phyloP scores from a whole-genome alignment of 208 protist species.

The Porcisia hertigi region DNA sequence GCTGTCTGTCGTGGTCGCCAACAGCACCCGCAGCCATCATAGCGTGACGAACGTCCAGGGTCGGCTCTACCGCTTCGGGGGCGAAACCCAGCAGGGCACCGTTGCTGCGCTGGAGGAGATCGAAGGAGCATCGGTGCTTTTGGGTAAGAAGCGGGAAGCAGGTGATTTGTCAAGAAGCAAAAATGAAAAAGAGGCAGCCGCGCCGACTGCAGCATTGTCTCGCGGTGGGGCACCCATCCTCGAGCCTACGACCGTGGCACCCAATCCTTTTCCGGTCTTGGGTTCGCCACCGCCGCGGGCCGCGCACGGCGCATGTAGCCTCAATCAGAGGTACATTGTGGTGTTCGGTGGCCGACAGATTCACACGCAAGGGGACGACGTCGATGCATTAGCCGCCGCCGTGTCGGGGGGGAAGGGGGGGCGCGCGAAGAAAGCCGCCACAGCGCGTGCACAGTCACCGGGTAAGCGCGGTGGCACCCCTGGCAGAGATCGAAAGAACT shows the following conservation, averaged over 20 bases:
- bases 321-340: constrained; percentile 68
- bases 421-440: constrained; percentile 21
- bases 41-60: constrained; percentile 37
- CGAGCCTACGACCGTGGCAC: background rate
- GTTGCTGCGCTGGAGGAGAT: constrained; percentile 39
- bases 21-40: constrained; percentile 40
- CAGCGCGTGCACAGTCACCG: constrained; percentile 7
- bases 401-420: constrained; percentile 11
- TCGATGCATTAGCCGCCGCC: background rate
- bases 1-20: background rate
- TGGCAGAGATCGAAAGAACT: constrained; percentile 2
- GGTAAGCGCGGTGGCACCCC: constrained; percentile 15
- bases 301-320: constrained; percentile 55
- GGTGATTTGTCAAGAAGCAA: background rate
- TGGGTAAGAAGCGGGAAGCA: background rate
- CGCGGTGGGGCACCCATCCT: background rate
- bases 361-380: constrained; percentile 15
- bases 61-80: constrained; percentile 64
- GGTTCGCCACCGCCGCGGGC: constrained; percentile 41
- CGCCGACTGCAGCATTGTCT: background rate
- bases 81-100: constrained; percentile 42
- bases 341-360: constrained; percentile 67
- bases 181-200: background rate
- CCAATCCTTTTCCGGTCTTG: background rate
- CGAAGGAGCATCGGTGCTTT: constrained; percentile 4